A percentile compares a stretch with the other conserved stretches of the same genome.
These are phyloP conservation scores for Bacidia gigantensis DNA, from an alignment of 495 filamentous ascomycete genomes.

Conservation along the genomic window DNA sequence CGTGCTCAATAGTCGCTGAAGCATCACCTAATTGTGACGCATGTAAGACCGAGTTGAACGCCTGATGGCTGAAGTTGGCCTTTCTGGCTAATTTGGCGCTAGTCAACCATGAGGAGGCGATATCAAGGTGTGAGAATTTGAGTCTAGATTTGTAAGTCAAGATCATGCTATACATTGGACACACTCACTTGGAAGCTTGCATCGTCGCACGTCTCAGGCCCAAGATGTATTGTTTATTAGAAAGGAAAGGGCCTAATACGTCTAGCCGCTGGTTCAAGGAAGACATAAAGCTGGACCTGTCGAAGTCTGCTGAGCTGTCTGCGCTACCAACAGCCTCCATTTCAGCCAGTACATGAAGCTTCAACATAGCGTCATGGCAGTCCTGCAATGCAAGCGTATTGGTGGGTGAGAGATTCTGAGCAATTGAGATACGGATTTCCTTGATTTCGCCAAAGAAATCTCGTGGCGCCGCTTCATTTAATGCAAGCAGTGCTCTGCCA, in stretches of 20 bases:
- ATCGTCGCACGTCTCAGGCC: slow-evolving; percentile 75
- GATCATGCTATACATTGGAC: slow-evolving; percentile 6
- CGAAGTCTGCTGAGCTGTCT: slow-evolving; percentile 25
- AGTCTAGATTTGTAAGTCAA: slow-evolving; percentile 22
- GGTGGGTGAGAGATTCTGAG: slow-evolving; percentile 56
- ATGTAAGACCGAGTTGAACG: slow-evolving; percentile 86
- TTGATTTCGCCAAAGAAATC: slow-evolving; percentile 46
- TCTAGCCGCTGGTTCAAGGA: slow-evolving; percentile 64
- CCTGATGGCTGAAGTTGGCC: slow-evolving; percentile 62
- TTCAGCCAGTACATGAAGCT: slow-evolving; percentile 76
- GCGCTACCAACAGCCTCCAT: slow-evolving; percentile 62
- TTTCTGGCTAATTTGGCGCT: slow-evolving; percentile 81
- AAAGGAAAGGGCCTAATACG: slow-evolving; percentile 69
- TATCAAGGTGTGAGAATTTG: slow-evolving; percentile 45
- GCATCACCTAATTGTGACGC: slow-evolving; percentile 71
- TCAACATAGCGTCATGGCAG: slow-evolving; percentile 68
- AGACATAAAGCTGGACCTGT: slow-evolving; percentile 33
- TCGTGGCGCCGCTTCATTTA: slow-evolving; percentile 40
- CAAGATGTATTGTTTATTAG: slow-evolving; percentile 91
- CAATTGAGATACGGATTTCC: slow-evolving; percentile 53
- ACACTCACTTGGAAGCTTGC: slow-evolving; percentile 50
- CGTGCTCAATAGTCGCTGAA: slow-evolving; percentile 83
- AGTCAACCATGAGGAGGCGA: slow-evolving; percentile 73
- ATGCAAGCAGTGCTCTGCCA: slow-evolving; percentile 53
- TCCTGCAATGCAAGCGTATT: slow-evolving; percentile 64